Conservation (phyloP, 768 basidiomycete genomes). For the Cystobasidium tubakii region DNA sequence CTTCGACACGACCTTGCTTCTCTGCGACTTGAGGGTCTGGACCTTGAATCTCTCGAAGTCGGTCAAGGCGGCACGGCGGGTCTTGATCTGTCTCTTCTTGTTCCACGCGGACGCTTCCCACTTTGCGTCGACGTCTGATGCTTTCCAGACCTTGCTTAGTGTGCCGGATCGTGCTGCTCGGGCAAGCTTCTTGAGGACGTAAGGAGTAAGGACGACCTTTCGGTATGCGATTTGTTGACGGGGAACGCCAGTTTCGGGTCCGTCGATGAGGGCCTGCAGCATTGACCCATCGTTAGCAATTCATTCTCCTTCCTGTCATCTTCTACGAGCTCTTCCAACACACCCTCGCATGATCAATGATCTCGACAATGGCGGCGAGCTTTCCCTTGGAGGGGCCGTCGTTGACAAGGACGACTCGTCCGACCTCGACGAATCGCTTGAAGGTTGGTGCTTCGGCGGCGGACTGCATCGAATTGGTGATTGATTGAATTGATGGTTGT, state of each 20-base stretch:
- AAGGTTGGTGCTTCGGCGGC: constrained; percentile 57
- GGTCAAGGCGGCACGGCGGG: constrained; percentile 67
- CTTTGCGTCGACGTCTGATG: constrained; percentile 73
- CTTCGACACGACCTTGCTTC: constrained; percentile 62
- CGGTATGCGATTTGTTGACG: constrained; percentile 88
- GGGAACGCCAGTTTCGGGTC: constrained; percentile 81
- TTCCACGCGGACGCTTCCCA: constrained; percentile 88
- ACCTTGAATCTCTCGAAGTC: constrained; percentile 90
- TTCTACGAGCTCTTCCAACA: background rate
- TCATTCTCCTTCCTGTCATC: background rate
- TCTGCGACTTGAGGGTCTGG: constrained; percentile 79
- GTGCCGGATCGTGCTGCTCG: constrained; percentile 74
- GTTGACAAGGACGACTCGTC: constrained; percentile 93
- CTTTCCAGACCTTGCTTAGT: constrained; percentile 79
- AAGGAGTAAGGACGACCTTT: constrained; percentile 82
- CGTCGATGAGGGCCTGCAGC: constrained; percentile 90
- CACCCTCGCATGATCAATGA: constrained; percentile 95
- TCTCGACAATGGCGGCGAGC: constrained; percentile 91
- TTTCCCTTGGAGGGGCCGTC: constrained; percentile 75
- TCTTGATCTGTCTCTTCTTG: constrained; percentile 68
- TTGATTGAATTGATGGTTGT: constrained; percentile 1
- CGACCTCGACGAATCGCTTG: constrained; percentile 96
- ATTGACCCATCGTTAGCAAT: constrained; percentile 11
- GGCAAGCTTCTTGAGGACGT: constrained; percentile 74
- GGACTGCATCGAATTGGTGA: too few species aligned